Percentiles rank a stretch among this genome's conserved stretches.
phyloP scores from a whole-genome alignment of 2,329 filamentous ascomycete genomes.

The Pleoardoris graminearum region DNA sequence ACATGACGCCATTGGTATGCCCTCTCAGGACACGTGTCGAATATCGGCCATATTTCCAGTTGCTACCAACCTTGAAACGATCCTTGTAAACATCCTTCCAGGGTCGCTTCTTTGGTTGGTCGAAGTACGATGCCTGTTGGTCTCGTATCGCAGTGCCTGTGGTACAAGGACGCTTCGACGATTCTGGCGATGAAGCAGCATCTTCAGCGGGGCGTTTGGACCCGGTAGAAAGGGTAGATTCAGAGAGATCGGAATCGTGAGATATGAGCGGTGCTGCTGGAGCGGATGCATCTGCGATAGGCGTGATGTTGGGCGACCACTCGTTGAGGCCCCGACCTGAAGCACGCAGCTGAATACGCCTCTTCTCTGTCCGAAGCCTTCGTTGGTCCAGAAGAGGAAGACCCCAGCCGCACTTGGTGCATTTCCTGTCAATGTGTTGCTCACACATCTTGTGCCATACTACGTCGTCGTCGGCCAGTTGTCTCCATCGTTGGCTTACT shows the following conservation, averaged over 20 bases:
- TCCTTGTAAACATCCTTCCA: constrained; percentile 99
- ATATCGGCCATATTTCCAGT: constrained; percentile 95
- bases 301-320: constrained; percentile 56
- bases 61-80: constrained; percentile 90
- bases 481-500: constrained; percentile 85
- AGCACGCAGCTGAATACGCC: constrained; percentile 75
- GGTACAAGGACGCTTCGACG: constrained; percentile 42
- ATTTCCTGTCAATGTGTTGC: constrained; percentile 92
- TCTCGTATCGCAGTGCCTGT: constrained; percentile 24
- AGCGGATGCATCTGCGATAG: constrained; percentile 45
- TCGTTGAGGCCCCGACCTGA: constrained; percentile 61
- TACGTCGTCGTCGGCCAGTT: constrained; percentile 92
- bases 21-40: constrained; percentile 82
- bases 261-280: constrained; percentile 15
- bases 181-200: constrained; percentile 27
- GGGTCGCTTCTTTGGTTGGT: constrained; percentile 59
- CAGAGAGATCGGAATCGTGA: constrained; percentile 17
- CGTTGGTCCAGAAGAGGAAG: constrained; percentile 88
- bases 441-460: constrained; percentile 99
- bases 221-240: constrained; percentile 14
- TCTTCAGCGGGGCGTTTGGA: constrained; percentile 39
- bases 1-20: constrained; percentile 85
- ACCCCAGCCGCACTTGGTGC: constrained; percentile 94
- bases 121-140: constrained; percentile 53
- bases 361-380: constrained; percentile 81